phyloP scores from a whole-genome alignment of 805 yeast genomes.

The Ogataea nitratoaversa region DNA sequence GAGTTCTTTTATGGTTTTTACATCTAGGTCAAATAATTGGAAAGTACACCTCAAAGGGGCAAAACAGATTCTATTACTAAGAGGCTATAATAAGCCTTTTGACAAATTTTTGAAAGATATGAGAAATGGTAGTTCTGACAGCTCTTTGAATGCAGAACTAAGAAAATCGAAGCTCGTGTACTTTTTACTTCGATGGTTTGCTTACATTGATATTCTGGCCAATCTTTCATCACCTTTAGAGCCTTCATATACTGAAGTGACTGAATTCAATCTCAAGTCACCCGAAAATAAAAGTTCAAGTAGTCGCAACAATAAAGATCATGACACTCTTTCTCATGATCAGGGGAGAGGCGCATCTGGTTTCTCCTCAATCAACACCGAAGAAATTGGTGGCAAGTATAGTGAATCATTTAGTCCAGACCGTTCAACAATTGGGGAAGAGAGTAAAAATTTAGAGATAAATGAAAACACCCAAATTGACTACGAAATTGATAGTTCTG shows the following conservation, averaged over 20 bases:
- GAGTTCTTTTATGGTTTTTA: constrained; percentile 51
- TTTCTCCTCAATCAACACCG: too few relatives aligned
- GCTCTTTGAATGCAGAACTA: constrained; percentile 21
- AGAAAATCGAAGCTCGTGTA: constrained; percentile 39
- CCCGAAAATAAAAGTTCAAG: too few relatives aligned
- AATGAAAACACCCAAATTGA: constrained; percentile 20
- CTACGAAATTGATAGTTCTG: constrained; percentile 24
- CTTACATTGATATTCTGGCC: constrained; percentile 62
- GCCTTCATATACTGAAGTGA: constrained; percentile 25
- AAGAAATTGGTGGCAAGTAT: neutral
- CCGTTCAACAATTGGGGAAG: neutral
- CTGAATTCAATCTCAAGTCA: neutral
- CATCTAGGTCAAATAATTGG: constrained; percentile 48
- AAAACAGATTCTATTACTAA: constrained; percentile 52
- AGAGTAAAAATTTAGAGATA: neutral
- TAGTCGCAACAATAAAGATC: too few relatives aligned
- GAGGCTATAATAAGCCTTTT: constrained; percentile 40
- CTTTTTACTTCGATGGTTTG: constrained; percentile 66
- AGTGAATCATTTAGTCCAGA: too few relatives aligned
- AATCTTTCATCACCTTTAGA: constrained; percentile 50
- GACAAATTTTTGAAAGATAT: constrained; percentile 21
- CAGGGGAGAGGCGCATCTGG: too few relatives aligned
- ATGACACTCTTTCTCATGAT: too few relatives aligned
- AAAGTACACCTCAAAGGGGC: constrained; percentile 67
- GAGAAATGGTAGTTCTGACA: constrained; percentile 6